Evolutionary conservation across 1,284 basidiomycete genomes (phyloP).

Genomic region (Earliella scabrosa): DNA sequence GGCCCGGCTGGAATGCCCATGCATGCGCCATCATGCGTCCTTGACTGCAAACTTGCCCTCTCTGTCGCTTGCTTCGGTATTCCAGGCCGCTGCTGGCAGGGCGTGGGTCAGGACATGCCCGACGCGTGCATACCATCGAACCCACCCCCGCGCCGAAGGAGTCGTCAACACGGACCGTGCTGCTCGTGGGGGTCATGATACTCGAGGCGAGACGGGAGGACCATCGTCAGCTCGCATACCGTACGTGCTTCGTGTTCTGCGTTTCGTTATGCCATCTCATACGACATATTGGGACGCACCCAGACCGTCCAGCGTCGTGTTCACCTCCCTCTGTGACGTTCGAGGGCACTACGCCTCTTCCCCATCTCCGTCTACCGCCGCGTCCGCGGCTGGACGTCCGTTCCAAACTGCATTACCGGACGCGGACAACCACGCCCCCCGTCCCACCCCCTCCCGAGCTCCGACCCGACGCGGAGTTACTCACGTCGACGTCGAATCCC

Average conservation of each 20-base stretch:
- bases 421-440: constrained; percentile 3
- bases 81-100: constrained; percentile 54
- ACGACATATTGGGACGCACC: neutral
- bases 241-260: constrained; percentile 12
- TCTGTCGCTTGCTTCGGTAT: constrained; percentile 44
- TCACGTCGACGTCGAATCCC: constrained; percentile 7
- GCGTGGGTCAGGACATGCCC: constrained; percentile 48
- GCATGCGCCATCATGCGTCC: constrained; percentile 63
- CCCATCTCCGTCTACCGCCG: neutral
- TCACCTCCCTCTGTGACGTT: neutral
- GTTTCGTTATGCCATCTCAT: constrained; percentile 4
- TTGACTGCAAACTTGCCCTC: constrained; percentile 43
- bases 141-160: constrained; percentile 10
- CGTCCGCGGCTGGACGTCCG: too few relatives aligned
- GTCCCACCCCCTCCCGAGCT: neutral
- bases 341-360: neutral
- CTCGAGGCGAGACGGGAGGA: neutral
- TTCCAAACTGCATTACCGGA: neutral
- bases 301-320: constrained; percentile 8
- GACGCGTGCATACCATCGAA: constrained; percentile 25
- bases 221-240: constrained; percentile 5
- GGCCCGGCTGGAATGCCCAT: constrained; percentile 44
- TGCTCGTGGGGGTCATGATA: constrained; percentile 10
- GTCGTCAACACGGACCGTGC: constrained; percentile 2
- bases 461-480: constrained; percentile 1